Percentiles rank a stretch among this genome's conserved stretches.
Conservation (phyloP, 345 rosid species). For the Citrus maxima region DNA sequence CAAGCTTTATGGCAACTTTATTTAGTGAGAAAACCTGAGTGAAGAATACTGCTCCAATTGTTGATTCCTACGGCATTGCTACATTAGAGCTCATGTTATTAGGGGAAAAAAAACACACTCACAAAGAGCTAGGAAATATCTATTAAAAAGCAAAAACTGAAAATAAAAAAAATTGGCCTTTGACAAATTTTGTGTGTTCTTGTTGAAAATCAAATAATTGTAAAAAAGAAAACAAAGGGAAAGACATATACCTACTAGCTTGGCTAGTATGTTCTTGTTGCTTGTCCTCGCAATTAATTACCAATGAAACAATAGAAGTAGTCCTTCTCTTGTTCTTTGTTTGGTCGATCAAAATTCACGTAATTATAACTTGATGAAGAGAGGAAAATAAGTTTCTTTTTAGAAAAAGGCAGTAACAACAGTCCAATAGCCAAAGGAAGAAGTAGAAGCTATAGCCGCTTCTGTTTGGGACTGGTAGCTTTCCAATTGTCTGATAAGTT, state of each 20-base stretch:
- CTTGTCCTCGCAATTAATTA: conserved; percentile 54
- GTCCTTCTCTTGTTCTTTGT: not conserved
- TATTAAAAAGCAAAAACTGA: conserved; percentile 39
- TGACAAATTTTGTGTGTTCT: conserved; percentile 41
- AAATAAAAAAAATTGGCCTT: conserved; percentile 48
- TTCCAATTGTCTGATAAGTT: conserved; percentile 31
- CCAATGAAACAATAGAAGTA: not conserved
- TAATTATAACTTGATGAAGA: not conserved
- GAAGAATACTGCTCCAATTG: conserved; percentile 82
- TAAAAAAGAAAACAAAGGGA: conserved; percentile 11
- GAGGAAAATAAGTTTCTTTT: not conserved
- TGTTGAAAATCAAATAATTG: not conserved
- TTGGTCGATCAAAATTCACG: not conserved
- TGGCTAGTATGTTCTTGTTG: conserved; percentile 75
- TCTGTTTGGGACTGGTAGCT: conserved; percentile 22
- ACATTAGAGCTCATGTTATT: conserved; percentile 9
- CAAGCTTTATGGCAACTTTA: conserved; percentile 67
- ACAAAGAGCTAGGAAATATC: not conserved
- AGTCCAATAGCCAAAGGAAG: not conserved
- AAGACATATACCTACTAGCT: conserved; percentile 77
- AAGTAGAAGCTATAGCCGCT: not conserved
- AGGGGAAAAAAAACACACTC: not conserved
- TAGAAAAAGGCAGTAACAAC: not conserved
- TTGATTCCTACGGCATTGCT: conserved; percentile 52
- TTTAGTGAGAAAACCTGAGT: conserved; percentile 67